Conservation (phyloP, 305 asterid species). For the Fraxinus greggii region DNA sequence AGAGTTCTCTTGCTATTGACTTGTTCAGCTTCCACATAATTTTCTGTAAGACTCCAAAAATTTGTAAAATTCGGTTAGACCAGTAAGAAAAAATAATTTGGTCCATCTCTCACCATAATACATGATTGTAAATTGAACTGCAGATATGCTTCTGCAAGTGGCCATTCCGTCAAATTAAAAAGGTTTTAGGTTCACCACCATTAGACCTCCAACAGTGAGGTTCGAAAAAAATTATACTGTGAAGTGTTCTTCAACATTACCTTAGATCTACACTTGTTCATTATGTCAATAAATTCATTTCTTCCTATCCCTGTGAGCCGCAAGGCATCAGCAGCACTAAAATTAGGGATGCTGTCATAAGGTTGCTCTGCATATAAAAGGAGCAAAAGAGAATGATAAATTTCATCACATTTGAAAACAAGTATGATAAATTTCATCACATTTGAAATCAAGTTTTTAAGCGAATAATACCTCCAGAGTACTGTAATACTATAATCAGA, state of each 20-base stretch:
- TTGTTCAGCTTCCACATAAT: conserved; percentile 99
- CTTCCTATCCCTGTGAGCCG: conserved; percentile 94
- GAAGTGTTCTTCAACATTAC: conserved; percentile 44
- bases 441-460: conserved; percentile 2
- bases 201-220: neutral
- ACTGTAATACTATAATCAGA: conserved; percentile 1
- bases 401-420: conserved; percentile 12
- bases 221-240: neutral
- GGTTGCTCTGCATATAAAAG: conserved; percentile 87
- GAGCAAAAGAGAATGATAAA: conserved; percentile 19
- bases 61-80: conserved; percentile 32
- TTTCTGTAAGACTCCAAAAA: conserved; percentile 74
- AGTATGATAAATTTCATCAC: conserved; percentile 16
- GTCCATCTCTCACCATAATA: conserved; percentile 17
- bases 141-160: conserved; percentile 15
- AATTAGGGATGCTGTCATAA: conserved; percentile 96
- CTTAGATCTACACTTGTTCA: conserved; percentile 99
- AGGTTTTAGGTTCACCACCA: conserved; percentile 17
- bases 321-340: conserved; percentile 98
- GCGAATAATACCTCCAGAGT: conserved; percentile 5
- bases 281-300: conserved; percentile 97
- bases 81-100: conserved; percentile 16
- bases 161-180: conserved; percentile 14
- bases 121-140: conserved; percentile 21
- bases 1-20: conserved; percentile 92